Evolutionary conservation across 2,329 filamentous ascomycete genomes (phyloP), one percentile per base, ranked within the genome.

Genomic region (Aspergillus pseudotamarii): DNA sequence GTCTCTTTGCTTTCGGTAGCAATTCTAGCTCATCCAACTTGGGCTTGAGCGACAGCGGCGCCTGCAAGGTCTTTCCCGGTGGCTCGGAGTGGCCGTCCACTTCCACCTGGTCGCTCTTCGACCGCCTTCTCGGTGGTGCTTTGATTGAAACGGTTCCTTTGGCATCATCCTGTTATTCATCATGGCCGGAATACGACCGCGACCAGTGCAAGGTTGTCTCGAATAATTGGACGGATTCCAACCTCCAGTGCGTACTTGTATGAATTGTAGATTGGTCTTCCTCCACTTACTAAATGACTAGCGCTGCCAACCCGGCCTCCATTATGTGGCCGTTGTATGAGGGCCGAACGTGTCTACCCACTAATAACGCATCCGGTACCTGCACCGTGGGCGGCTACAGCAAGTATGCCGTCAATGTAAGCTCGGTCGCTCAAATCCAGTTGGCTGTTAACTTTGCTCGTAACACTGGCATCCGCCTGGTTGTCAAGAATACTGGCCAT

Each of bases 401-500:
- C 61, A 71, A 69, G 32, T 79, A 79, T 60, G 70, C 74, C 6
- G 74, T 80, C 46, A 76, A 78, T 66, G 75, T 76, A 16, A 75
- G 69, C 61, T 71, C 66, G 11, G 72, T 73, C 3, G 69, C 67
- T 10, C 72, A 80, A 57, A 73, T 75, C 51, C 76, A 75, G 65
- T 72, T 77, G 57, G 79, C 75, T 6, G 66, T 72, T 3, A 71
- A 69, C 12, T 69, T 71, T 57, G 66, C 67, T 28, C 71, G 67
- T 26, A 68, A 75, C 48, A 63, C 71, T 4, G 70, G 70, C n/a
- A 70, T 79, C n/a, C 76, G 75, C 16, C 61, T 78, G 23, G 72
- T 73, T 5, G 72, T 79, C 32, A 82, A 81, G 66, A 83, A 81
- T 55, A 83, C 81, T 4, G 81, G 82, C 4, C 81, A 84, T 64